Evolutionary conservation across 495 filamentous ascomycete species (phyloP), one percentile per base, ranked within the genome.

Genomic region (Podospora pseudocomata): DNA sequence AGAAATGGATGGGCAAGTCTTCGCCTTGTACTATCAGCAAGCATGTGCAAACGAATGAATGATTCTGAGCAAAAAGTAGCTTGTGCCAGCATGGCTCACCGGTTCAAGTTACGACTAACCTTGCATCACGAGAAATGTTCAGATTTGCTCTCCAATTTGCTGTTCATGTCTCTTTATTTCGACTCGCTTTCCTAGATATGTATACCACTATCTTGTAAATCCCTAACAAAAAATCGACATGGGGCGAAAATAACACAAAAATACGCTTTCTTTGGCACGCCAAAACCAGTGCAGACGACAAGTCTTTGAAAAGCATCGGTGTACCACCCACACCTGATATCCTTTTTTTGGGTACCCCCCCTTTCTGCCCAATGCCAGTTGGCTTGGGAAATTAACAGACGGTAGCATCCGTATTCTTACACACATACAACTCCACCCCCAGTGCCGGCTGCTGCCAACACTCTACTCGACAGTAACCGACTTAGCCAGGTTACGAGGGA

Each of bases 401-500:
- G 13, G 39, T 49, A 49, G 9, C 15, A 49, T 49, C 39, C 39
- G 39, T 49, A 49, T 5, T 49, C 7, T 11, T 49, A 49, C 39
- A 49, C 39, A 49, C 39, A 13, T 11, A 49, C 39, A 49, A 13
- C 39, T 6, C 39, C 2, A 49, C 6, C 39, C 7, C 39, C 39
- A 13, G 39, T 3, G 13, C 39, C 39, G 39, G 39, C 39, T 16
- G 15, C 2, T 49, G 39, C 39, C 39, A 49, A 49, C 39, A 49
- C 9, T 49, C 39, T 92, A 99, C 86, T 99, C 95, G 65, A 99
- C 95, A 57, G 95, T 99, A 64, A 99, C 95, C 67, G 94, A 97
- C 88, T 99, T 99, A 76, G 95, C 95, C 77, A 99, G 82, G 82
- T 99, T 99, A 71, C 95, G 88, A 49, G 95, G 96, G 86, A 97